Evolutionary conservation across 441 rosid species (phyloP).

Genomic region (Macaranga tanarius): DNA sequence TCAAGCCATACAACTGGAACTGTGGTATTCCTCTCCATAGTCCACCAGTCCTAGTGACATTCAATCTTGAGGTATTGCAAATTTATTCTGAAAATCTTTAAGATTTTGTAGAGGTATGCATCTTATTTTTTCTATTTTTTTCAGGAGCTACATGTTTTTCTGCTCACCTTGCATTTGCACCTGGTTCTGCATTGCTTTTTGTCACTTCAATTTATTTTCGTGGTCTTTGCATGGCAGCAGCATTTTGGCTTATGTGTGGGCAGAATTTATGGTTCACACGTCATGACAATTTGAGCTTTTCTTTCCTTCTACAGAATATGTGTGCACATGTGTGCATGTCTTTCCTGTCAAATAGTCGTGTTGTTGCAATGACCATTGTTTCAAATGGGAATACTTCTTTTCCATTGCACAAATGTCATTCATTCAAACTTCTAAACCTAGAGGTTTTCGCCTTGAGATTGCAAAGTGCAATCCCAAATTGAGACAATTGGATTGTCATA

Average conservation of each 20-base stretch:
- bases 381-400: background rate
- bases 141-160: background rate
- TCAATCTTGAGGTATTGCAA: background rate
- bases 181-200: too few species aligned
- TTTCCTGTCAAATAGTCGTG: too few species aligned
- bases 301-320: too few species aligned
- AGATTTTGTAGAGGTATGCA: background rate
- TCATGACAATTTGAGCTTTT: too few species aligned
- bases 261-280: background rate
- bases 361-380: too few species aligned
- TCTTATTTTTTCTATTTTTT: background rate
- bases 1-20: background rate
- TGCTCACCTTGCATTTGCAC: background rate
- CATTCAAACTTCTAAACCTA: background rate
- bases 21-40: background rate
- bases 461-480: background rate
- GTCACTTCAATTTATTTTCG: too few species aligned
- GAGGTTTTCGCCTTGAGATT: background rate
- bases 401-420: background rate
- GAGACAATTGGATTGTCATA: conserved; percentile 11
- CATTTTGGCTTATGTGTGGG: background rate
- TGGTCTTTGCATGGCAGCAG: background rate
- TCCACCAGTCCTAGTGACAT: background rate
- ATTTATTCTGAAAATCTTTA: background rate
- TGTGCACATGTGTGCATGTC: too few species aligned